These are phyloP conservation scores for Tricholoma hemisulphureum DNA, from an alignment of 768 basidiomycete genomes.

Conservation along the genomic window DNA sequence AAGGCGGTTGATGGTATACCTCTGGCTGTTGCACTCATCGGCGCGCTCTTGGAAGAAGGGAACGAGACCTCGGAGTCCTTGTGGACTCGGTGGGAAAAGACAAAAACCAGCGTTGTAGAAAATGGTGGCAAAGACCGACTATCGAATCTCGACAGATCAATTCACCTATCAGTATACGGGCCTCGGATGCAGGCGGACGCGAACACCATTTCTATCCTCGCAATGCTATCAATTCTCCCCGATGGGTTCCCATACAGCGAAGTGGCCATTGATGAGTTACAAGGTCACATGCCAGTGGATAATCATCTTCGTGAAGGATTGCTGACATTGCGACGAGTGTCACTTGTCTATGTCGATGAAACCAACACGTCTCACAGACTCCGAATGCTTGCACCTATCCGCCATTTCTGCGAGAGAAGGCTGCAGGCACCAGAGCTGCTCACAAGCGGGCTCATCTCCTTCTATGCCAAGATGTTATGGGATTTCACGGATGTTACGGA, in stretches of 20 bases:
- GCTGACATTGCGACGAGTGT: background rate
- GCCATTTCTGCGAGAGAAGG: background rate
- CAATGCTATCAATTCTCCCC: constrained; percentile 20
- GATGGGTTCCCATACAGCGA: constrained; percentile 4
- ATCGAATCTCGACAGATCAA: constrained; percentile 22
- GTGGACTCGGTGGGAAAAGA: constrained; percentile 16
- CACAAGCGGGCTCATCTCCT: background rate
- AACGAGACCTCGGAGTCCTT: constrained; percentile 18
- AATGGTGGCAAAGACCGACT: constrained; percentile 17
- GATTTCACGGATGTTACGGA: background rate
- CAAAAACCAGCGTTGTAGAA: constrained; percentile 16
- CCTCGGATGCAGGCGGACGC: constrained; percentile 17
- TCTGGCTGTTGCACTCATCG: constrained; percentile 10
- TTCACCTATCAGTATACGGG: constrained; percentile 14
- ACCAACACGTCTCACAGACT: background rate
- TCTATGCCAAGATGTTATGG: background rate
- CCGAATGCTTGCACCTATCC: background rate
- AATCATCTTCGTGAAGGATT: background rate
- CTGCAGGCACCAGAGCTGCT: background rate
- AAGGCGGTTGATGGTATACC: background rate
- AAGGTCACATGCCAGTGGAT: background rate
- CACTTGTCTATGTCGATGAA: background rate
- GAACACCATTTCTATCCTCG: constrained; percentile 14
- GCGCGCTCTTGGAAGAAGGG: constrained; percentile 17
- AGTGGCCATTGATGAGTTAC: background rate